Evolutionary conservation across 1,284 basidiomycete species (phyloP), one percentile per base, ranked within the genome.

Genomic region (Neonothopanus nambi): DNA sequence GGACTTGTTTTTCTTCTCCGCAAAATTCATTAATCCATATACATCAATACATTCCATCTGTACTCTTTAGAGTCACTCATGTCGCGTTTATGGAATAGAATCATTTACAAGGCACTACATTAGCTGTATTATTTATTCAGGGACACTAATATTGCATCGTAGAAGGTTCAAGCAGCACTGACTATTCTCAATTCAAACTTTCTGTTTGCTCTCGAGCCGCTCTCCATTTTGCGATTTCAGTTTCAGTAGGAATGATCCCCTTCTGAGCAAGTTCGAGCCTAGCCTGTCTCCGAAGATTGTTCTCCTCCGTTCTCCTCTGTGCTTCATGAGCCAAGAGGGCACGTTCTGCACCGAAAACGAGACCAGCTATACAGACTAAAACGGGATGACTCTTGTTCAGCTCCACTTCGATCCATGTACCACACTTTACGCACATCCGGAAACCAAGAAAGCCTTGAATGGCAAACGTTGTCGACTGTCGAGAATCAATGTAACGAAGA

Each of bases 211-310:
- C 49, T 74, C 73, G 60, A 65, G 68, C 73, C 18, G 75, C 79
- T 65, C 82, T 86, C 92, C 92, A 95, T 65, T 83, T 85, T 37
- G 82, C 76, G 43, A 94, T 93, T 63, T 90, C 91, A 9, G 85
- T 83, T 69, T 95, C 92, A 7, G 91, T 93, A 4, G 85, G 83
- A 54, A 94, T 80, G 44, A 90, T 75, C 17, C 91, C 91, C 57
- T 81, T 79, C 36, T 81, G 77, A 12, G 86, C 84, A 51, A 95
- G 79, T 50, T 91, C 89, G 38, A 87, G 73, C 28, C 88, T 79
- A 12, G 92, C 92, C 65, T 89, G 78, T 48, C 81, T 79, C 28
- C 92, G 82, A 37, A 93, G 70, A 7, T 77, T 71, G 59, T 85
- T 84, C 66, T 94, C 91, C 50, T 80, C 76, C 55, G 74, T 69